Base-by-base conservation (phyloP, 2,329 filamentous ascomycete species). In the Myrmaecium sp. region DNA sequence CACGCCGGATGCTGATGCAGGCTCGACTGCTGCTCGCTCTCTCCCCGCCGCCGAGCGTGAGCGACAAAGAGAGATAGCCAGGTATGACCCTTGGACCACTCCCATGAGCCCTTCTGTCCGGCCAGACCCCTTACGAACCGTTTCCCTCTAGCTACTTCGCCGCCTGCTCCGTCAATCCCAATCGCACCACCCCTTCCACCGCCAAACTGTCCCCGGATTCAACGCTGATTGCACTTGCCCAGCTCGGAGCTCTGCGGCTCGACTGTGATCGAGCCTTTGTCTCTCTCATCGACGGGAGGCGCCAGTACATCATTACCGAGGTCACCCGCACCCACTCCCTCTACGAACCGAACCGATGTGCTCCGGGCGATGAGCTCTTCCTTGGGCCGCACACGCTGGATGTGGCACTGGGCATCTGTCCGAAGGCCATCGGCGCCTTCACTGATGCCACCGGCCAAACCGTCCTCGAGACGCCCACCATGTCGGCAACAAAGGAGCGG, bases 401-500 rank as follows among this genome's bases (percentile, higher is more conserved):
- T n/a, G 2, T 4, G 16, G 39, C 13, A 20, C 8, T 8, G 8
- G 8, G 8, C 8, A 8, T n/a, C 8, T 20, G 18, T 20, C 18
- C 18, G 35, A 40, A 20, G 35, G 36, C 27, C 6, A 40, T 49
- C 31, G 36, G 39, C 28, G 35, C 41, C 10, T 47, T 49, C 19
- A 38, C 43, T 27, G 42, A 44, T 20, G 39, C 38, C 27, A 41
- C 39, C 17, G 37, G n/a, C n/a, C n/a, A n/a, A n/a, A n/a, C n/a
- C n/a, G n/a, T n/a, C n/a, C n/a, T n/a, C n/a, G n/a, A n/a, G n/a
- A 33, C 36, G 1, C 34, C 36, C n/a, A 41, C 43, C 13, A 31
- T 45, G 23, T 36, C 43, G 17, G 38, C 42, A 23, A 36, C 47
- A 27, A 35, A 32, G 13, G 46, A 43, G 2, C 43, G 49, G 2